A percentile compares a stretch with the other conserved stretches of the same genome.
These are phyloP conservation scores for Graphilbum sp. DNA, from an alignment of 2,329 filamentous ascomycete species.

Conservation along the genomic window DNA sequence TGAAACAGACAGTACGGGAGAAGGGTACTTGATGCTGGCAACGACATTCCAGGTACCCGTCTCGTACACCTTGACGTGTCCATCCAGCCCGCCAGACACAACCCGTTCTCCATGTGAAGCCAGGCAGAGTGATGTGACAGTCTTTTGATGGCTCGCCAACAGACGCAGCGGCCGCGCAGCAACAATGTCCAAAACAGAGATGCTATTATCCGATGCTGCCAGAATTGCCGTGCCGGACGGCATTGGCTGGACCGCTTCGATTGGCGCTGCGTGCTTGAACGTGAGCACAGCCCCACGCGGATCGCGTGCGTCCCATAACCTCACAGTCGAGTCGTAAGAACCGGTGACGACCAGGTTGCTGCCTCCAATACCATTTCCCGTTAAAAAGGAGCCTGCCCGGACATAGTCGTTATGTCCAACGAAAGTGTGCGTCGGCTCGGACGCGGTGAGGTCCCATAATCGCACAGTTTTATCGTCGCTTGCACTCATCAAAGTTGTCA, in stretches of 20 bases:
- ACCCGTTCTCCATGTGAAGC: constrained; percentile 69
- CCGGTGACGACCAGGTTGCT: constrained; percentile 69
- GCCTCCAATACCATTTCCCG: constrained; percentile 38
- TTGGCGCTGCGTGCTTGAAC: constrained; percentile 81
- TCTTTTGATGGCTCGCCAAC: constrained; percentile 93
- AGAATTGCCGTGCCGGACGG: constrained; percentile 75
- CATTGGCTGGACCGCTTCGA: constrained; percentile 79
- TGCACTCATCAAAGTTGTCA: constrained; percentile 74
- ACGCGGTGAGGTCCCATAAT: constrained; percentile 81
- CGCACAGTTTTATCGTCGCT: constrained; percentile 88
- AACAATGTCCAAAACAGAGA: constrained; percentile 84
- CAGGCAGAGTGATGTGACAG: constrained; percentile 72
- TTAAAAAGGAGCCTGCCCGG: constrained; percentile 72
- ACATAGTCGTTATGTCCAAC: constrained; percentile 87
- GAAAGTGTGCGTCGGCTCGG: constrained; percentile 61
- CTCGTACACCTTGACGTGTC: constrained; percentile 94
- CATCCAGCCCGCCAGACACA: constrained; percentile 78
- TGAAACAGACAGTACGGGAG: constrained; percentile 70
- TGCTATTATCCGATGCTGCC: constrained; percentile 68
- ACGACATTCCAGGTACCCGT: constrained; percentile 92
- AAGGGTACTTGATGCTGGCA: constrained; percentile 83
- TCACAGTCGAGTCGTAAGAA: constrained; percentile 87
- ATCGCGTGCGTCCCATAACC: constrained; percentile 79
- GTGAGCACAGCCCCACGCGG: constrained; percentile 60
- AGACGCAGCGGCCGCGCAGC: constrained; percentile 76